Evolutionary conservation across 371 early-diverging fungal species (phyloP), one percentile per base, ranked within the genome.

Genomic region (Lichtheimia corymbifera): DNA sequence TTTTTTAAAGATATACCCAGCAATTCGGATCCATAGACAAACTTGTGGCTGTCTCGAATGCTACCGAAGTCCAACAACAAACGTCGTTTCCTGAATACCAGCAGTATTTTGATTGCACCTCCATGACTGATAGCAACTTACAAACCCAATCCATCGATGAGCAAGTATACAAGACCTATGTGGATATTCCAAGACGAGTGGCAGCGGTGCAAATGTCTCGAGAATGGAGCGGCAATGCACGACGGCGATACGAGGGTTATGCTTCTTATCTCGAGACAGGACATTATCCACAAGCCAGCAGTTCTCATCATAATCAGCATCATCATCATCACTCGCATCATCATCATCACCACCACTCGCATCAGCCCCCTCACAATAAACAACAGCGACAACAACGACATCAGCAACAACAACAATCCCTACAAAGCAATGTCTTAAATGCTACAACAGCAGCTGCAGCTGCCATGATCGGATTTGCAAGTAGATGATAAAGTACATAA

Each of bases 201-300:
- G 82, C 73, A 9, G 66, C 73, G 7, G 62, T 74, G 11, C 74
- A 80, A 63, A 64, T 78, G 4, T 72, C 70, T 22, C 66, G 71
- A 15, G 71, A 76, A 41, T 70, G 71, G 63, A 72, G 68, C 54
- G 62, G 68, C 1, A 76, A 69, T 53, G 72, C 77, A 4, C 63
- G 73, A 24, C 65, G 73, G 18, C 62, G 83, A 22, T 80, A 79
- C 45, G 80, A 84, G 51, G 85, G 74, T 2, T 83, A 84, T 62
- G 77, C 71, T 22, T 60, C 55, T 3, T 84, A 83, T 63, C 27
- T 80, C 3, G 59, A 66, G 35, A 67, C 74, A 18, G 82, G 81
- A 1, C 65, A 64, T 27, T 77, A 76, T 22, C 64, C 66, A 13
- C 53, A 60, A 13, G 7, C 22, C 41, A 18, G 56, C 5, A 55